phyloP scores from a whole-genome alignment of 1,139 yeast species.

The Candida tropicalis region DNA sequence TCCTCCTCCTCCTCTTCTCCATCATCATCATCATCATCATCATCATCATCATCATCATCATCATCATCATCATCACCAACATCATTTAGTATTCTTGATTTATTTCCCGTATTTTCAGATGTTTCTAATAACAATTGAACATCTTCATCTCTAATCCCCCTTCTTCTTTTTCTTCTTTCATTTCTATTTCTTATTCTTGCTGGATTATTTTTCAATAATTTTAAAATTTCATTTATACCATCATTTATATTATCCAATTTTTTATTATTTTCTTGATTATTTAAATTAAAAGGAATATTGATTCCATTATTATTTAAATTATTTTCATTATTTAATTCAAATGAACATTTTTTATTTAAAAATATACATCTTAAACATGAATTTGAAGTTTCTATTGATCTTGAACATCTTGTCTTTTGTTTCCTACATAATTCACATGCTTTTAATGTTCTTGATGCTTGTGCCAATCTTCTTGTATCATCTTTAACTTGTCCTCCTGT shows the following conservation, averaged over 20 bases:
- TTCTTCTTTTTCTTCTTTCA: too few relatives aligned
- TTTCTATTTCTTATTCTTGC: too few relatives aligned
- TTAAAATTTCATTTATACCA: slow-evolving; percentile 36
- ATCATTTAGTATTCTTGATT: slow-evolving; percentile 7
- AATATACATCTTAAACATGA: slow-evolving; percentile 62
- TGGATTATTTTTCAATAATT: slow-evolving; percentile 20
- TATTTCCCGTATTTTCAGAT: slow-evolving; percentile 27
- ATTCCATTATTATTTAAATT: slow-evolving; percentile 1
- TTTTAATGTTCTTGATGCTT: slow-evolving; percentile 50
- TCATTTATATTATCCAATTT: slow-evolving; percentile 32
- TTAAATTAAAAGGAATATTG: slow-evolving; percentile 2
- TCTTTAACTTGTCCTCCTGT: slow-evolving; percentile 4
- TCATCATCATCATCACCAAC: slow-evolving; percentile 9
- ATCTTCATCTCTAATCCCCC: slow-evolving; percentile 18
- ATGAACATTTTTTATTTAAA: slow-evolving; percentile 53
- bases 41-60: slow-evolving; percentile 8
- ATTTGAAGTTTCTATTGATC: slow-evolving; percentile 43
- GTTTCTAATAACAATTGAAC: slow-evolving; percentile 31
- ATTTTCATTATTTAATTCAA: slow-evolving; percentile 32
- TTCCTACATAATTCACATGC: slow-evolving; percentile 64
- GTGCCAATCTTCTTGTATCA: slow-evolving; percentile 26
- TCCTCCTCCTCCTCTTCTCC: too few relatives aligned
- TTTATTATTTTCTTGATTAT: slow-evolving; percentile 6
- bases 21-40: slow-evolving; percentile 7
- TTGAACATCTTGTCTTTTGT: slow-evolving; percentile 66